Evolutionary conservation across 2,329 filamentous ascomycete genomes (phyloP).

Genomic region (Geosmithia putterillii): DNA sequence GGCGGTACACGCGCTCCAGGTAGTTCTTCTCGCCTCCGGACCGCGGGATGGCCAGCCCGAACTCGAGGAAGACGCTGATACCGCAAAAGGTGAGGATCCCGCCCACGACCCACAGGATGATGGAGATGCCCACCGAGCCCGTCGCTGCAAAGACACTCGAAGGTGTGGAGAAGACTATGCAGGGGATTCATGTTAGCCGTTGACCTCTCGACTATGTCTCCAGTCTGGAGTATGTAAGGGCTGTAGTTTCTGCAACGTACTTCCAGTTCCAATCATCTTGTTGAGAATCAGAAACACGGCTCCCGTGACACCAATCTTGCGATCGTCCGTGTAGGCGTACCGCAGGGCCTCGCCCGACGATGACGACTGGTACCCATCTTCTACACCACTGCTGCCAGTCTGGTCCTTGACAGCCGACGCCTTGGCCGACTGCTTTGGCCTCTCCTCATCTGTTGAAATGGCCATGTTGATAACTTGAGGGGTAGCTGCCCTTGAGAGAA

Average conservation of each 20-base stretch:
- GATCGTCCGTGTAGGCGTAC: constrained; percentile 23
- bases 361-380: not conserved
- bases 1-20: constrained; percentile 48
- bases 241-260: too few species aligned
- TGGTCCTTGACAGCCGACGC: too few species aligned
- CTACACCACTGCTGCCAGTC: too few species aligned
- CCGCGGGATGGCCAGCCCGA: constrained; percentile 47
- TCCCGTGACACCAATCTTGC: constrained; percentile 39
- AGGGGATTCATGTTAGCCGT: not conserved
- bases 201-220: too few species aligned
- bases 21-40: constrained; percentile 57
- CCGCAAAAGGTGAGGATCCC: constrained; percentile 45
- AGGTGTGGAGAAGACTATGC: constrained; percentile 39
- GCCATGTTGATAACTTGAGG: too few species aligned
- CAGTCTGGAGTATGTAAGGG: not conserved
- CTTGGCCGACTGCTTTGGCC: too few species aligned
- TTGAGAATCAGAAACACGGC: constrained; percentile 43
- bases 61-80: constrained; percentile 50
- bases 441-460: too few species aligned
- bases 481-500: too few species aligned
- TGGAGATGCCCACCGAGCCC: constrained; percentile 28
- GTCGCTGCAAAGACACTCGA: constrained; percentile 38
- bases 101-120: constrained; percentile 20
- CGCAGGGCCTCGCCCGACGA: constrained; percentile 24
- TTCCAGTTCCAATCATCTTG: constrained; percentile 47